Evolutionary conservation across 2,329 filamentous ascomycete species (phyloP), one percentile per base, ranked within the genome.

Genomic region (Xenoacremonium recifei): DNA sequence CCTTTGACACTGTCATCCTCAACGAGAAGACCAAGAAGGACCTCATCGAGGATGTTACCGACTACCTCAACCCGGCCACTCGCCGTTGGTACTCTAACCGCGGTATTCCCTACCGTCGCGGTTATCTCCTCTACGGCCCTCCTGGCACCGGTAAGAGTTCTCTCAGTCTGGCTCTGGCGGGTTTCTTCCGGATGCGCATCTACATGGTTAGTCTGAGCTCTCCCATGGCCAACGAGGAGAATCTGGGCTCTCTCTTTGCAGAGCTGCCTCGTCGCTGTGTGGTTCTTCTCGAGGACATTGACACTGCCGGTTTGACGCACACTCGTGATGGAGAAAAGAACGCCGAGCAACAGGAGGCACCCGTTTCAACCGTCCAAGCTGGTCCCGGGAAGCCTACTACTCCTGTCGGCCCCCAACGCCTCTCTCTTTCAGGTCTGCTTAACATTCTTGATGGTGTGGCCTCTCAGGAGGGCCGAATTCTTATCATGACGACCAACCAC

Each of bases 81-180:
- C 72, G 78, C 33, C 73, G 82, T n/a, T 95, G 89, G 88, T 95
- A 96, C 60, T 76, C 84, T 0, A 85, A 88, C 51, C 77, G 89
- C 6, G 89, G 89, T 1, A 92, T 95, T 21, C 89, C 90, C 0
- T 95, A 95, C 61, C 79, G 89, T 12, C 77, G 89, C 4, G 90
- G 89, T 0, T 95, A 93, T 57, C 76, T 95, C 0, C 80, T 95
- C 13, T 74, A 91, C 50, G 89, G 89, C 0, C 87, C 88, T 0
- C 87, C 87, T 0, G 87, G 88, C 21, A 91, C 87, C 0, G 87
- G 88, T 12, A 93, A 92, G 64, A 86, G 81, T 33, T 86, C 82
- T 34, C 72, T 89, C 1, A 84, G 79, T 49, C 75, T 89, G 31
- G 85, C 85, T 0, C 72, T 87, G 37, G 84, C 85, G 0, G 85